Percentiles rank a stretch among this genome's conserved stretches.
Evolutionary conservation across 177 flowering plant species (phyloP).

Genomic region (Vitis hybrid): DNA sequence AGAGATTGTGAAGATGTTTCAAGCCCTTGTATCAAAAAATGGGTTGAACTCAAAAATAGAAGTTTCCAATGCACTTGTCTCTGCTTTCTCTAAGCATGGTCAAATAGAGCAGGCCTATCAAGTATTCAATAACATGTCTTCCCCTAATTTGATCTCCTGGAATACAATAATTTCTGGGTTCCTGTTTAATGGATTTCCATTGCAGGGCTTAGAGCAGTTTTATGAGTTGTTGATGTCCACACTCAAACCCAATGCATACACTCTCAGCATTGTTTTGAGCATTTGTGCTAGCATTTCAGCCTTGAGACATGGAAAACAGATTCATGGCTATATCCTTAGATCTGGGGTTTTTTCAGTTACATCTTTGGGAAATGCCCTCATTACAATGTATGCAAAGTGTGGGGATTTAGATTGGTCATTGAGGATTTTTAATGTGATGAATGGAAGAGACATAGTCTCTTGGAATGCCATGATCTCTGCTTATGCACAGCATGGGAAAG

Average conservation of each 20-base stretch:
- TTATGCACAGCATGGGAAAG: constrained; percentile 65
- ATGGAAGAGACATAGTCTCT: constrained; percentile 40
- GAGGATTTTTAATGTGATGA: constrained; percentile 45
- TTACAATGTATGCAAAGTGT: constrained; percentile 56
- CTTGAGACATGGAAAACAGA: constrained; percentile 42
- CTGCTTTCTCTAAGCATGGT: constrained; percentile 46
- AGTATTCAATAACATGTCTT: constrained; percentile 34
- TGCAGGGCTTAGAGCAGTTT: constrained; percentile 41
- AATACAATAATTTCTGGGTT: constrained; percentile 56
- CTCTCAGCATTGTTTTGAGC: constrained; percentile 45
- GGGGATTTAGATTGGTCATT: constrained; percentile 46
- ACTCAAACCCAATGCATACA: constrained; percentile 38
- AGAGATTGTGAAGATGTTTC: constrained; percentile 42
- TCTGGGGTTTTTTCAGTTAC: constrained; percentile 26
- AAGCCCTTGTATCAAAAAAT: constrained; percentile 35
- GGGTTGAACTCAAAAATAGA: constrained; percentile 39
- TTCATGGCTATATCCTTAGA: constrained; percentile 48
- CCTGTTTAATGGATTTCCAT: constrained; percentile 36
- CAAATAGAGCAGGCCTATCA: constrained; percentile 33
- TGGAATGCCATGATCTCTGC: constrained; percentile 68
- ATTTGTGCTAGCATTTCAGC: constrained; percentile 44
- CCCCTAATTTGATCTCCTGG: constrained; percentile 62
- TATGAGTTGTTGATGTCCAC: constrained; percentile 26
- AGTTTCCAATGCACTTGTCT: constrained; percentile 61
- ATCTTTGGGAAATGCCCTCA: constrained; percentile 54